Base-by-base conservation (phyloP, 2,329 filamentous ascomycete species). In the Ophiostoma sp. region DNA sequence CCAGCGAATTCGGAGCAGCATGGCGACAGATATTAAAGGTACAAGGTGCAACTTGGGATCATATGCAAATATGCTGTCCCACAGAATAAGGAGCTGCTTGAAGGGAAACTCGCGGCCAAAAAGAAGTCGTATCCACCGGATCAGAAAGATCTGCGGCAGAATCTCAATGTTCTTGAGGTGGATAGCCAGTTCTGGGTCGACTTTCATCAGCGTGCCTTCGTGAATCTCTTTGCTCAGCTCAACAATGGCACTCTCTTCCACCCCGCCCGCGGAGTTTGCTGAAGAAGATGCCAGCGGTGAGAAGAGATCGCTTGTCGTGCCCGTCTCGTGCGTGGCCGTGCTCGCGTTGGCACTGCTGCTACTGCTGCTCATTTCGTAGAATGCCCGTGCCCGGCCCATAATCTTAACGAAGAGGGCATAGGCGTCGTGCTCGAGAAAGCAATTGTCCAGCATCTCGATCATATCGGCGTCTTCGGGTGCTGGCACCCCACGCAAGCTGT, bases 41-140 rank as follows among this genome's bases (percentile, higher is more conserved):
- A 98, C 90, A 42, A 98, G 84, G 69, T 94, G 90, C 36, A 97
- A 83, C 0, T 88, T 87, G 8, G 95, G 88, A 78, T 97, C 95
- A 78, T 97, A 90, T 1, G 95, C 93, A 80, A 99, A 97, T 1
- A 99, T 85, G 8, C 91, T 88, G 82, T 99, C 96, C 96, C 96
- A 99, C 72, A 99, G 87, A 28, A 89, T 85, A 50, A 99, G 87
- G 55, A 95, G 87, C 75, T 97, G 90, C 71, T 95, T 90, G 75
- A 98, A 97, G 0, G 93, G 90, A 78, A 98, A 98, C 80, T 99
- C 96, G 76, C 96, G 89, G 68, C 95, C 95, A 79, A 98, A 98
- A 0, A 99, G 84, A 0, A 99, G 88, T 36, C 96, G 90, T 73
- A 98, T 92, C 96, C 96, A 99, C 73, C 96, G 94, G 76, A 98